Percentiles rank a stretch among this genome's conserved stretches.
These are phyloP conservation scores for Calonectria pauciramosa DNA, from an alignment of 2,329 filamentous ascomycete genomes.

Conservation along the genomic window DNA sequence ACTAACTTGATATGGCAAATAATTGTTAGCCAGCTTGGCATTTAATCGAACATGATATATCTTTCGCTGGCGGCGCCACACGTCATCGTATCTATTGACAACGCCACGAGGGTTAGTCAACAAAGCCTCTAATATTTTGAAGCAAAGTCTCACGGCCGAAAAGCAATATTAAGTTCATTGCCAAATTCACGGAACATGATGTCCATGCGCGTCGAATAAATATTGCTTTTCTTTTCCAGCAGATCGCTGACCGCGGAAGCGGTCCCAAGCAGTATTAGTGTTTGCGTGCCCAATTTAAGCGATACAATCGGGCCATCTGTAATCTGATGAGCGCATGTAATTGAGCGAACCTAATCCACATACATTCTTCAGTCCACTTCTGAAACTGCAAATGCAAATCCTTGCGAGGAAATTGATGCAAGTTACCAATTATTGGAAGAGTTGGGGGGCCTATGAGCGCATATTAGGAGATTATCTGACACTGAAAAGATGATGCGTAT, in stretches of 20 bases:
- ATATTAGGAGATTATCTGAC: not conserved
- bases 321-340: not conserved
- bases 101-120: not conserved
- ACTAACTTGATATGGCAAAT: not conserved
- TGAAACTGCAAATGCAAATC: conserved; percentile 6
- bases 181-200: conserved; percentile 9
- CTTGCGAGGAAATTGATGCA: conserved; percentile 1
- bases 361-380: conserved; percentile 6
- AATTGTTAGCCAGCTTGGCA: conserved; percentile 1
- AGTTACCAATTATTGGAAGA: not conserved
- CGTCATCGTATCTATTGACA: not conserved
- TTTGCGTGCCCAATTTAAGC: not conserved
- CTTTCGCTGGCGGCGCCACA: not conserved
- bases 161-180: conserved; percentile 5
- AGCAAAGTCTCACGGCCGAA: not conserved
- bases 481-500: not conserved
- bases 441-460: not conserved
- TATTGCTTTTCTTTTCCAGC: conserved; percentile 3
- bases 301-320: not conserved
- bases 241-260: not conserved
- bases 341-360: not conserved
- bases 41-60: conserved; percentile 4
- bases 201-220: conserved; percentile 1
- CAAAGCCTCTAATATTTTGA: no score
- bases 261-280: not conserved